Conservation (phyloP, 2,329 filamentous ascomycete species). For the Grosmannia serpens region DNA sequence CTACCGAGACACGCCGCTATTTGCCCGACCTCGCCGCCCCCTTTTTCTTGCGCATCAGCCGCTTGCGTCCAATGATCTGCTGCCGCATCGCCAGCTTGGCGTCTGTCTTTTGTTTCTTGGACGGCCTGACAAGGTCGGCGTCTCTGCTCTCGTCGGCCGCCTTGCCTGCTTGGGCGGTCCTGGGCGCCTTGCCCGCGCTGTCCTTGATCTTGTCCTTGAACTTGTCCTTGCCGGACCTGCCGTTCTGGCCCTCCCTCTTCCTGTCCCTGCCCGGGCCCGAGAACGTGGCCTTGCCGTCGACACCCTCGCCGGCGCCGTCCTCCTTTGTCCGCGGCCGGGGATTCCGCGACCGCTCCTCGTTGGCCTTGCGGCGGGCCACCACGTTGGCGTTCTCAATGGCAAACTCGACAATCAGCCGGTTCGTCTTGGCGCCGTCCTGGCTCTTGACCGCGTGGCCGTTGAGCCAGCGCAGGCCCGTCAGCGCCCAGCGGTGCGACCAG, state of each 20-base stretch:
- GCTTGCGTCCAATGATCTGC: constrained; percentile 76
- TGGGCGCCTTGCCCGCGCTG: constrained; percentile 6
- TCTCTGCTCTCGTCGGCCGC: neutral
- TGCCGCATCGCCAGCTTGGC: constrained; percentile 40
- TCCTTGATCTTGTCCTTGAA: constrained; percentile 12
- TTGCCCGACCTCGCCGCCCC: constrained; percentile 21
- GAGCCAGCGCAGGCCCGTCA: constrained; percentile 90
- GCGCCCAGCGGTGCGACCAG: constrained; percentile 79
- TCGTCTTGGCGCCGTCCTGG: constrained; percentile 58
- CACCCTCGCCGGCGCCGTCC: constrained; percentile 15
- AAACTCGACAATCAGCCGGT: constrained; percentile 88
- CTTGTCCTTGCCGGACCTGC: neutral
- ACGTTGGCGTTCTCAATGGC: constrained; percentile 97
- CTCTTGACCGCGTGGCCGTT: constrained; percentile 61
- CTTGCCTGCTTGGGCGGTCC: constrained; percentile 4
- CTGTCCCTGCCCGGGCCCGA: neutral
- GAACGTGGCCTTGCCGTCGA: constrained; percentile 17
- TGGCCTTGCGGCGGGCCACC: constrained; percentile 62
- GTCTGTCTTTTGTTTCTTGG: constrained; percentile 17
- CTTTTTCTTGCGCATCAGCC: constrained; percentile 65
- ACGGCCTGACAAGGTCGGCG: constrained; percentile 5
- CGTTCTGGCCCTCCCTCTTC: constrained; percentile 14
- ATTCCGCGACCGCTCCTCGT: constrained; percentile 33
- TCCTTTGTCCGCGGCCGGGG: constrained; percentile 10
- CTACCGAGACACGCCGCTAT: neutral